Evolutionary conservation across 805 yeast species (phyloP).

Genomic region (Candida pseudofarinosa): DNA sequence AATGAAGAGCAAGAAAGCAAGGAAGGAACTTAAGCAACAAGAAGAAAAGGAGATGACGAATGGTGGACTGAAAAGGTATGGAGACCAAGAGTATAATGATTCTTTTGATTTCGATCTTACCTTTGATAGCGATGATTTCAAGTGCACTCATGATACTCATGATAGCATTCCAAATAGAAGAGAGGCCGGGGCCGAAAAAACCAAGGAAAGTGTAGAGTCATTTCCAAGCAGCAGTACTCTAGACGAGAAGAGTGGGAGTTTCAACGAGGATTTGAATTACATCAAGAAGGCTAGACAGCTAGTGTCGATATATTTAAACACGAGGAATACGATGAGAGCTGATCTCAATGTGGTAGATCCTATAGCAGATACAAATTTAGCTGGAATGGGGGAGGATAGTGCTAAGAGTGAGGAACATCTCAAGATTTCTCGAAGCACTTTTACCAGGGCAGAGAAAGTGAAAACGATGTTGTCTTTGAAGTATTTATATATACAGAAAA

Average conservation of each 20-base stretch:
- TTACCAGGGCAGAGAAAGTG: slow-evolving; percentile 47
- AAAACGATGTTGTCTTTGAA: slow-evolving; percentile 46
- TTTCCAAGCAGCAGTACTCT: not conserved
- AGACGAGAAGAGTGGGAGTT: not conserved
- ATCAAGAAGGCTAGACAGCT: slow-evolving; percentile 21
- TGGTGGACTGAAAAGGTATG: not conserved
- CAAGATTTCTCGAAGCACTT: slow-evolving; percentile 32
- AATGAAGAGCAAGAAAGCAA: not conserved
- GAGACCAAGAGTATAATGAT: slow-evolving; percentile 3
- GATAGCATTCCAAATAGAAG: not conserved
- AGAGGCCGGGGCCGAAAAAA: not conserved
- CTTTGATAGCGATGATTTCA: slow-evolving; percentile 2
- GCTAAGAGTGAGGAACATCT: not conserved
- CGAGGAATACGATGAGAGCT: slow-evolving; percentile 38
- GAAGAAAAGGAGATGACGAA: not conserved
- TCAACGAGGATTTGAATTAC: slow-evolving; percentile 5
- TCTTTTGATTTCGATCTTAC: slow-evolving; percentile 8
- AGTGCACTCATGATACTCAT: not conserved
- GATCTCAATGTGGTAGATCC: slow-evolving; percentile 40
- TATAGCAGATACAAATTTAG: slow-evolving; percentile 5
- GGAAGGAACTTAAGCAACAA: not conserved
- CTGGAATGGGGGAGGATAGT: not conserved
- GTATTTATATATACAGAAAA: slow-evolving; percentile 45
- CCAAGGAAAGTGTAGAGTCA: not conserved
- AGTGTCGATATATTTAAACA: slow-evolving; percentile 37